These are phyloP conservation scores for Posidonia oceanica DNA, from an alignment of 116 monocot genomes.

Conservation along the genomic window DNA sequence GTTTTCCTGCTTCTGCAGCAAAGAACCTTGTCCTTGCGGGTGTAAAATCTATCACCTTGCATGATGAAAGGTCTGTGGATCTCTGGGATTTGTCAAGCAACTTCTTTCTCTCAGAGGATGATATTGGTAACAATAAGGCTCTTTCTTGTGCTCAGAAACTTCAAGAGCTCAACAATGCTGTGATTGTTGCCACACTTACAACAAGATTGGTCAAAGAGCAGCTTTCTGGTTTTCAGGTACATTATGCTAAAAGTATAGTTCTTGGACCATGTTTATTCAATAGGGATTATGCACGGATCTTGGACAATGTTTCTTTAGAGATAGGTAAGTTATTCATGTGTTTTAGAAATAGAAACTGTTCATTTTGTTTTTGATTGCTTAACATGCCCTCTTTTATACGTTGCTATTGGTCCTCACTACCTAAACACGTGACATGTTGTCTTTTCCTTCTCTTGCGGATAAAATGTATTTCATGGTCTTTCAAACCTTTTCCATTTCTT, in stretches of 20 bases:
- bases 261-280: neutral
- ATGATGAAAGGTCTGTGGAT: conserved; percentile 51
- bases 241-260: neutral
- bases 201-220: conserved; percentile 37
- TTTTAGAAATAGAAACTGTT: no score
- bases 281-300: no score
- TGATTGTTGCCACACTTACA: conserved; percentile 34
- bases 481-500: no score
- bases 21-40: conserved; percentile 80
- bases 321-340: no score
- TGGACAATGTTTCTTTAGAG: no score
- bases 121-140: conserved; percentile 63
- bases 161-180: conserved; percentile 78
- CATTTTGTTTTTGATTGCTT: no score
- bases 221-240: conserved; percentile 60
- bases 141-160: conserved; percentile 59
- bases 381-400: no score
- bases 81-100: conserved; percentile 66
- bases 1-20: conserved; percentile 21
- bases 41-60: conserved; percentile 61
- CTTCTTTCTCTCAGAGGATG: conserved; percentile 59
- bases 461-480: no score
- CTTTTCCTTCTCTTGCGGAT: no score
- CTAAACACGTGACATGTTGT: no score
- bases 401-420: no score